Evolutionary conservation across 1,284 basidiomycete genomes (phyloP), one percentile per base, ranked within the genome.

Genomic region (Pterula multifida): DNA sequence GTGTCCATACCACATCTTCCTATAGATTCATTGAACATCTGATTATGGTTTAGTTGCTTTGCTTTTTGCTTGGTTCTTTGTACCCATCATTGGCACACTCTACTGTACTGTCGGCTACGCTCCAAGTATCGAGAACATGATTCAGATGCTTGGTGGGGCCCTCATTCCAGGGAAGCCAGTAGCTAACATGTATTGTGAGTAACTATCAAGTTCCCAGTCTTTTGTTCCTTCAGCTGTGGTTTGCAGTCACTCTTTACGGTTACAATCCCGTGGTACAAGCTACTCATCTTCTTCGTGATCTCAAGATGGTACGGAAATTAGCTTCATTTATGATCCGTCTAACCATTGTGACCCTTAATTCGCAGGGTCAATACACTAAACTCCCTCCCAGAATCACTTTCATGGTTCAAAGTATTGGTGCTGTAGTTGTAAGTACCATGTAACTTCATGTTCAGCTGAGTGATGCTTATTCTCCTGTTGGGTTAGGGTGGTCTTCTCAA

Each of bases 301-400:
- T 77, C 51, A 77, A 76, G 58, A 60, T 75, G 45, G 72, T 55
- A 15, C 28, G 28, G 28, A 32, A 32, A 6, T 32, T 15, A 6
- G 28, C 28, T 15, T 6, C 15, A 15, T 32, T 32, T 15, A 42
- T 42, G 6, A 15, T n/a, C n/a, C n/a, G n/a, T n/a, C n/a, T n/a
- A n/a, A n/a, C n/a, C n/a, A 25, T 13, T 3, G 36, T 25, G 15
- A 3, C 2, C 2, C 15, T 26, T 3, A n/a, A 3, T 3, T 17
- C 49, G 4, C 32, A 39, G 36, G 58, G 68, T 3, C 72, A 74
- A 55, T 76, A 77, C 61, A 60, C 72, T 56, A 76, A 77, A 60
- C 60, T 77, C 26, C 72, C 73, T 13, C 74, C 74, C 3, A 63
- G 71, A 12, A 57, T 63, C 3, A 71, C 69, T n/a, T 72, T 75